These are phyloP conservation scores for Malbranchea zuffiana DNA, from an alignment of 2,329 filamentous ascomycete species.

Conservation along the genomic window DNA sequence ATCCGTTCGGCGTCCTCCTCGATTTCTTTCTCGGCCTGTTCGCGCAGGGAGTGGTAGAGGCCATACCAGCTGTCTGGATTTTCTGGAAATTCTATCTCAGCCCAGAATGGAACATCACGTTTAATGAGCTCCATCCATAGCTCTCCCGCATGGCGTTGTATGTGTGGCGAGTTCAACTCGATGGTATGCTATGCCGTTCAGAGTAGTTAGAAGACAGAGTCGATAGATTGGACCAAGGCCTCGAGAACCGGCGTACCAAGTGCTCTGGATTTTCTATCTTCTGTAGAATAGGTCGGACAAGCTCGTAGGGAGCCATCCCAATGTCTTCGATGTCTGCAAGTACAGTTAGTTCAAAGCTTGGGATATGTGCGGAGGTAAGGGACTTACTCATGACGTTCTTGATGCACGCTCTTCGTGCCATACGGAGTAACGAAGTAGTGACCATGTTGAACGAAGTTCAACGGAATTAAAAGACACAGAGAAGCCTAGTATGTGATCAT, in stretches of 20 bases:
- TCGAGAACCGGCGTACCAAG: slow-evolving; percentile 42
- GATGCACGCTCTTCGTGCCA: slow-evolving; percentile 28
- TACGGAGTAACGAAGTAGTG: slow-evolving; percentile 26
- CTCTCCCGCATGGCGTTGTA: slow-evolving; percentile 57
- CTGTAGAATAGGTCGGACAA: slow-evolving; percentile 56
- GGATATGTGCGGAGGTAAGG: too few species aligned
- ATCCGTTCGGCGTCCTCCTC: slow-evolving; percentile 49
- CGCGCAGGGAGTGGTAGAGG: slow-evolving; percentile 60
- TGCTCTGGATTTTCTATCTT: slow-evolving; percentile 64
- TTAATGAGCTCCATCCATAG: slow-evolving; percentile 72
- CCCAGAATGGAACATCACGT: slow-evolving; percentile 60
- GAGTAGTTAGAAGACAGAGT: background rate
- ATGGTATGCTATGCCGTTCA: slow-evolving; percentile 41
- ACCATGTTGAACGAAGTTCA: slow-evolving; percentile 20
- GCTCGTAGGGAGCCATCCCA: slow-evolving; percentile 57
- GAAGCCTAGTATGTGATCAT: too few species aligned
- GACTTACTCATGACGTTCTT: slow-evolving; percentile 29
- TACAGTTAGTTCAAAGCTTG: slow-evolving; percentile 8
- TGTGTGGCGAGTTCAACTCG: slow-evolving; percentile 65
- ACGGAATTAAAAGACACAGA: background rate
- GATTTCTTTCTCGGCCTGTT: slow-evolving; percentile 47
- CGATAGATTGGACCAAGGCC: background rate
- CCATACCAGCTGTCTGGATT: slow-evolving; percentile 64
- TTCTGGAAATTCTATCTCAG: slow-evolving; percentile 54
- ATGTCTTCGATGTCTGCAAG: slow-evolving; percentile 52